Percentiles rank a stretch among this genome's conserved stretches.
phyloP scores from a whole-genome alignment of 2,329 filamentous ascomycete genomes.

The Hawksworthiomyces lignivorus region DNA sequence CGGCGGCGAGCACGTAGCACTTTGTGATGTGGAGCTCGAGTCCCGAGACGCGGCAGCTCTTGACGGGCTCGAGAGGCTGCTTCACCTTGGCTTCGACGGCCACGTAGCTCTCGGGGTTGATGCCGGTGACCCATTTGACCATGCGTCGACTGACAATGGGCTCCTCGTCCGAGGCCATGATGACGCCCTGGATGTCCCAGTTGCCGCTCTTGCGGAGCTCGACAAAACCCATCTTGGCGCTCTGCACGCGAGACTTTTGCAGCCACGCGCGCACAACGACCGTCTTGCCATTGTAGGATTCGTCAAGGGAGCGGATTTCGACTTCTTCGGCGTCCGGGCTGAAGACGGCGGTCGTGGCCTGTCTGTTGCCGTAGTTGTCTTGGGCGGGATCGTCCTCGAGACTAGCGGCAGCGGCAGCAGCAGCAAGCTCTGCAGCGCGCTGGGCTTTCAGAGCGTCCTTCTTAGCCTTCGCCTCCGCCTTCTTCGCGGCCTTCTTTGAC shows the following conservation, averaged over 20 bases:
- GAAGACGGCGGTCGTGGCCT: not conserved
- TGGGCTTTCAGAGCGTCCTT: not conserved
- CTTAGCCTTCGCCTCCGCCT: not conserved
- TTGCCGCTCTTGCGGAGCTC: slow-evolving; percentile 70
- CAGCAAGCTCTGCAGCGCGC: not conserved
- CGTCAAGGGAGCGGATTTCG: not conserved
- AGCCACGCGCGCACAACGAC: slow-evolving; percentile 44
- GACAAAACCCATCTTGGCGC: slow-evolving; percentile 85
- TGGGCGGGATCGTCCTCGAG: slow-evolving; percentile 1
- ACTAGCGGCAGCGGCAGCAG: not conserved
- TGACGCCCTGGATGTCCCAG: slow-evolving; percentile 76
- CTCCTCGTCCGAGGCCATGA: slow-evolving; percentile 54
- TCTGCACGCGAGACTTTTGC: slow-evolving; percentile 81
- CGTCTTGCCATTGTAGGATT: not conserved
- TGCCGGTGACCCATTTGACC: slow-evolving; percentile 79
- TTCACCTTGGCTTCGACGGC: slow-evolving; percentile 73
- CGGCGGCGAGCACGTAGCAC: slow-evolving; percentile 67
- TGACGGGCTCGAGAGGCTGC: slow-evolving; percentile 78
- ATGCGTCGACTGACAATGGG: slow-evolving; percentile 69
- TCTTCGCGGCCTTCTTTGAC: not conserved
- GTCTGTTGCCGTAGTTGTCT: not conserved
- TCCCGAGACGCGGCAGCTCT: slow-evolving; percentile 71
- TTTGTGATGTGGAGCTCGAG: slow-evolving; percentile 85
- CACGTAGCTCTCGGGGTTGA: slow-evolving; percentile 76
- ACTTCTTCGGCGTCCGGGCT: not conserved